phyloP scores from a whole-genome alignment of 768 basidiomycete species.

The Agrocybe pediades region DNA sequence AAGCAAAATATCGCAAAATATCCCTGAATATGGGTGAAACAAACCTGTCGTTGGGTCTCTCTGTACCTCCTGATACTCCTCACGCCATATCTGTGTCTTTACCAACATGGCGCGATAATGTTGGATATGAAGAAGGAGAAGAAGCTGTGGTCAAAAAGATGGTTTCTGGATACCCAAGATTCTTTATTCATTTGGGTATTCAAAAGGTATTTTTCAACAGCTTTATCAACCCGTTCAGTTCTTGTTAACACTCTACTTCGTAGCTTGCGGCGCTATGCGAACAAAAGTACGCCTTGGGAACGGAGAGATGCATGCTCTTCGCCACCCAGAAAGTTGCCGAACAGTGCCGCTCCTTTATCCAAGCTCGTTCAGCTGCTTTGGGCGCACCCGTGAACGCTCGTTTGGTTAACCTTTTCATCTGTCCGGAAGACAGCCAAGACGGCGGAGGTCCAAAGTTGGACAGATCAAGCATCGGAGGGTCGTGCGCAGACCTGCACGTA shows the following conservation, averaged over 20 bases:
- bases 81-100: constrained; percentile 96
- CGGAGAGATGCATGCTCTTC: constrained; percentile 80
- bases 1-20: too few species aligned
- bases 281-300: constrained; percentile 70
- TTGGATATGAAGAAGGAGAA: constrained; percentile 90
- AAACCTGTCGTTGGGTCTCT: constrained; percentile 42
- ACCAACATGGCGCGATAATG: constrained; percentile 89
- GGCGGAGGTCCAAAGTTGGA: constrained; percentile 27
- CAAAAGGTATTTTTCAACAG: constrained; percentile 58
- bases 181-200: constrained; percentile 88
- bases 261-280: constrained; percentile 81
- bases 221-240: background rate
- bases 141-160: constrained; percentile 76
- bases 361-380: constrained; percentile 44
- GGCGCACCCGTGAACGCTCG: constrained; percentile 50
- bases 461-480: constrained; percentile 21
- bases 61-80: constrained; percentile 69
- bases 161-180: constrained; percentile 92
- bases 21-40: constrained; percentile 18
- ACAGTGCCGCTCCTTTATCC: constrained; percentile 74
- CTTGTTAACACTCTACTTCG: too few species aligned
- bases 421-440: constrained; percentile 51
- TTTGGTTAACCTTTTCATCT: constrained; percentile 72
- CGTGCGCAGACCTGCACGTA: constrained; percentile 74
- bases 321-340: constrained; percentile 74